These are phyloP conservation scores for Isabelozyma heimii DNA, from an alignment of 805 yeast species.

Conservation along the genomic window DNA sequence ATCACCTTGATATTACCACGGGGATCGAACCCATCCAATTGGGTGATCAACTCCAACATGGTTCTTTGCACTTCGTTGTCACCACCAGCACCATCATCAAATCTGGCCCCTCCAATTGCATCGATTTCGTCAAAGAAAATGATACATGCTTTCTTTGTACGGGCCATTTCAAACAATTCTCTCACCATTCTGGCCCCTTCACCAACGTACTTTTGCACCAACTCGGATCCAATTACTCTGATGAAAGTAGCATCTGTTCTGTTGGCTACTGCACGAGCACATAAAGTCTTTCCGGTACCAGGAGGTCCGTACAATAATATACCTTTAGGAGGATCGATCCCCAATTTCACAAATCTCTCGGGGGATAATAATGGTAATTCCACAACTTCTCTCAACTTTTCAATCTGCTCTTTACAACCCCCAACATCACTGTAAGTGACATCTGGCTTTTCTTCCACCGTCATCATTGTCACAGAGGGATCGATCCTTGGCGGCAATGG, in stretches of 20 bases:
- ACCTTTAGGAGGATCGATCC: conserved; percentile 99
- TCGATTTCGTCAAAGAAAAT: conserved; percentile 98
- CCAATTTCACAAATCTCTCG: conserved; percentile 93
- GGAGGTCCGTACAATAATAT: conserved; percentile 96
- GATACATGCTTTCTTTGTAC: conserved; percentile 96
- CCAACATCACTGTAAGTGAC: conserved; percentile 98
- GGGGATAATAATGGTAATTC: conserved; percentile 93
- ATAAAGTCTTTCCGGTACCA: conserved; percentile 96
- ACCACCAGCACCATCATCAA: conserved; percentile 99
- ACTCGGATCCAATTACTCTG: conserved; percentile 96
- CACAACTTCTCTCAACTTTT: conserved; percentile 92
- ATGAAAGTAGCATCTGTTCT: conserved; percentile 99
- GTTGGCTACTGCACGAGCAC: conserved; percentile 99
- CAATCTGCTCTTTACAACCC: conserved; percentile 98
- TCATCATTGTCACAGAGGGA: conserved; percentile 99
- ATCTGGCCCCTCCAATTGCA: conserved; percentile 99
- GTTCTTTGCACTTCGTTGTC: conserved; percentile 99
- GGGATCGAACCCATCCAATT: conserved; percentile 97
- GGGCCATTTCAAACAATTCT: conserved; percentile 98
- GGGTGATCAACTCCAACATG: conserved; percentile 97
- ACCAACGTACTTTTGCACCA: conserved; percentile 98
- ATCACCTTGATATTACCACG: conserved; percentile 98
- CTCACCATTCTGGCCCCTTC: conserved; percentile 99
- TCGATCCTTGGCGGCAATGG: conserved; percentile 98
- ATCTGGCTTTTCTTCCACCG: conserved; percentile 99